Evolutionary conservation across 2,329 filamentous ascomycete genomes (phyloP), one percentile per base, ranked within the genome.

Genomic region (Colletotrichum ledebouriae): DNA sequence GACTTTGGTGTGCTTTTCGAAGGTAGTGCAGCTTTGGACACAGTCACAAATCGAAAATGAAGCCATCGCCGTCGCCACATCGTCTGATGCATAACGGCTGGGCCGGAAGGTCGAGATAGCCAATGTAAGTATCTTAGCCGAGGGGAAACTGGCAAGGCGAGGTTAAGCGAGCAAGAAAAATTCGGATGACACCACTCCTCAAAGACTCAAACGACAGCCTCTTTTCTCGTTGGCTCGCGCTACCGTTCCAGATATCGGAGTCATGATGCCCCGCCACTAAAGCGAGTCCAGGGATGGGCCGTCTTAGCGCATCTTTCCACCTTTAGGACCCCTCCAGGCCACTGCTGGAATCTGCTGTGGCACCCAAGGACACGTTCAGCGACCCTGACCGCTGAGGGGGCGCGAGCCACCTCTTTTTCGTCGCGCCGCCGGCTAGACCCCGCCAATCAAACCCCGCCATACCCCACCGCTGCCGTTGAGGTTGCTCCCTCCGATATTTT

Each of bases 371-470:
- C 58, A 33, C 34, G 49, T 41, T 58, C 39, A 58, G 55, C 41
- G 55, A 57, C 37, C 53, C 53, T 57, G 53, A 44, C 39, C 52
- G 52, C 52, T 55, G 52, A 25, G 20, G 52, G 34, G 34, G 52
- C n/a, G 20, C 52, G 34, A 53, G 58, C 46, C 46, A 60, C 58
- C 17, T 50, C 46, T 29, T 50, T 42, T 50, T 20, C 46, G 29
- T 34, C 41, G 56, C 49, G 49, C 44, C 62, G 56, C 56, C 41
- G 66, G 56, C 65, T 69, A 11, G 58, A 69, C 67, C 67, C 67
- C 63, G 57, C 67, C 67, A 69, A 69, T 69, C 67, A 69, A 29
- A 69, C 67, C 67, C 67, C 67, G 67, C 63, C 63, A 69, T 57
- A 55, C 67, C 67, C 67, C 67, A 69, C 67, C 67, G 63, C 67